phyloP scores from a whole-genome alignment of 2,329 filamentous ascomycete species.

The Penicillium sp. region DNA sequence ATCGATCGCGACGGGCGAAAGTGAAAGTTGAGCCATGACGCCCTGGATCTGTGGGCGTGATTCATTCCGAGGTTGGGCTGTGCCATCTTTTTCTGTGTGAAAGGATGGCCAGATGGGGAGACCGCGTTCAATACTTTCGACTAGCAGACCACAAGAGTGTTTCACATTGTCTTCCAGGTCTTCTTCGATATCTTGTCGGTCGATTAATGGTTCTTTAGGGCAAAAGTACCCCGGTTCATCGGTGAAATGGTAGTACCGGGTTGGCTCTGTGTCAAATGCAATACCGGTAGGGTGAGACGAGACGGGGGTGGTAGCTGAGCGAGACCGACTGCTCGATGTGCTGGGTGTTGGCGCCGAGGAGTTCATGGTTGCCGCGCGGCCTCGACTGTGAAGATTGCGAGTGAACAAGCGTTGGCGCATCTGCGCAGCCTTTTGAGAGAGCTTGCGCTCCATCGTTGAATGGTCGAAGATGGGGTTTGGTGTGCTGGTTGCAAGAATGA shows the following conservation, averaged over 20 bases:
- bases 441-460: conserved; percentile 21
- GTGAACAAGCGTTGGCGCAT: conserved; percentile 23
- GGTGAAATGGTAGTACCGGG: conserved; percentile 34
- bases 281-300: conserved; percentile 5
- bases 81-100: not conserved
- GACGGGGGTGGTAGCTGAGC: conserved; percentile 17
- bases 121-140: conserved; percentile 31
- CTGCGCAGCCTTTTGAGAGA: conserved; percentile 19
- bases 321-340: conserved; percentile 12
- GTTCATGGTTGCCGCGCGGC: conserved; percentile 10
- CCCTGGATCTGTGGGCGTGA: not conserved
- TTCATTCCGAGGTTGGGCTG: conserved; percentile 3
- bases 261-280: conserved; percentile 11
- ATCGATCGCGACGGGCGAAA: conserved; percentile 3
- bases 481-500: not conserved
- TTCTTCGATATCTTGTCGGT: conserved; percentile 34
- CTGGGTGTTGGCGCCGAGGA: conserved; percentile 2
- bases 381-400: conserved; percentile 7
- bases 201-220: conserved; percentile 34
- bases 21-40: conserved; percentile 4
- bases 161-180: conserved; percentile 37
- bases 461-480: not conserved
- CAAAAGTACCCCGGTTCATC: conserved; percentile 35
- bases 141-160: conserved; percentile 36
- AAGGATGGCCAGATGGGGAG: conserved; percentile 16